Conservation (phyloP, 78 protist genomes). For the Cavenderia fasciculata region DNA sequence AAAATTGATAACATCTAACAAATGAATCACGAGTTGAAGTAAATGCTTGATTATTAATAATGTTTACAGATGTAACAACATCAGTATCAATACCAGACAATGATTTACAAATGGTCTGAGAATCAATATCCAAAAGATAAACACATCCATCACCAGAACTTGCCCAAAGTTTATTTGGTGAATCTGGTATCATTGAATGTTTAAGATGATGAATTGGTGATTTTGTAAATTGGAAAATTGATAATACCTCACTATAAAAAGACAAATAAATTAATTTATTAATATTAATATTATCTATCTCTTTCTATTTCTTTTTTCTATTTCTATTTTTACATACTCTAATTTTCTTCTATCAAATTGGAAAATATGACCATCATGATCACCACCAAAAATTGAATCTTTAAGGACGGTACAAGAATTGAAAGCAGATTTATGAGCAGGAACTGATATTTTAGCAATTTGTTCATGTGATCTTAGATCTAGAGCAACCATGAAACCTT, state of each 20-base stretch:
- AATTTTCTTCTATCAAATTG: conserved; percentile 46
- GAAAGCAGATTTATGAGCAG: conserved; percentile 15
- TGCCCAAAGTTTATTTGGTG: not conserved
- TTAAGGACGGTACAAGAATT: conserved; percentile 40
- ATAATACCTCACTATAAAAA: not conserved
- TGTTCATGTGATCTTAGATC: conserved; percentile 32
- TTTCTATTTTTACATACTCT: not conserved
- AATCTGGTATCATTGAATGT: not conserved
- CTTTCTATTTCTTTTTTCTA: not conserved
- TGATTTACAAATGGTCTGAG: not conserved
- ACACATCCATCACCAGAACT: conserved; percentile 42
- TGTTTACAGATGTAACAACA: conserved; percentile 40
- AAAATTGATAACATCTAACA: conserved; percentile 48
- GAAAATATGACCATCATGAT: conserved; percentile 38
- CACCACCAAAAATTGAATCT: conserved; percentile 59
- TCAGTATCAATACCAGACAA: conserved; percentile 75
- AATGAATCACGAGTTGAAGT: conserved; percentile 39
- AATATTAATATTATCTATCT: not conserved
- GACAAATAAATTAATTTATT: not conserved
- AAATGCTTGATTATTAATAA: conserved; percentile 21
- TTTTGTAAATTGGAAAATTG: conserved; percentile 41
- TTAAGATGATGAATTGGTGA: conserved; percentile 70
- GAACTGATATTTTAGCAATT: not conserved
- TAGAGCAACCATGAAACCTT: conserved; percentile 33
- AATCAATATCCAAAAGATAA: conserved; percentile 12